A percentile compares a stretch with the other conserved stretches of the same genome.
These are phyloP conservation scores for Leishmania arabica DNA, from an alignment of 208 protist species.

Conservation along the genomic window DNA sequence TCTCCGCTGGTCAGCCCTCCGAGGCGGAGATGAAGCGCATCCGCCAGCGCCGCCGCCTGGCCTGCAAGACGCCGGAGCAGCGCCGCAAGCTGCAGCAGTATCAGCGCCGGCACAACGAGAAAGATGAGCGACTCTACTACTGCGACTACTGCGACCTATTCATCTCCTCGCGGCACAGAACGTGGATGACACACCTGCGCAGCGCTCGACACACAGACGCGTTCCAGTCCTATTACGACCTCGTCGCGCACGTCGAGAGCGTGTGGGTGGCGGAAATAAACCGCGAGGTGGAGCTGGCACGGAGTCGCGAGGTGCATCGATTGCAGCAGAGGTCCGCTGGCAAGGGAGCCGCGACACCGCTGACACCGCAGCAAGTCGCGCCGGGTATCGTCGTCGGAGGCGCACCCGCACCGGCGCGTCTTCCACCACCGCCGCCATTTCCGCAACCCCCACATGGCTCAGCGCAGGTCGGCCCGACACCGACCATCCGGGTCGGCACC, in stretches of 20 bases:
- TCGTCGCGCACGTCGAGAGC: slow-evolving; percentile 56
- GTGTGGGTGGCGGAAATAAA: slow-evolving; percentile 56
- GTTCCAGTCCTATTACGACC: slow-evolving; percentile 70
- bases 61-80: slow-evolving; percentile 61
- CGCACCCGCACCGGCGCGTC: not conserved
- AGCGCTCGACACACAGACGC: slow-evolving; percentile 62
- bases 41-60: slow-evolving; percentile 37
- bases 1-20: slow-evolving; percentile 20
- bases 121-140: slow-evolving; percentile 74
- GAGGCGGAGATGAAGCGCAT: slow-evolving; percentile 45
- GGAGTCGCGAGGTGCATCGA: slow-evolving; percentile 23
- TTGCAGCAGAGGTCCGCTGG: slow-evolving; percentile 40
- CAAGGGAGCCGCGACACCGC: slow-evolving; percentile 30
- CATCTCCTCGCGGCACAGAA: slow-evolving; percentile 48
- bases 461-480: not conserved
- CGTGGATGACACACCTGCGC: slow-evolving; percentile 56
- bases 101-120: slow-evolving; percentile 80
- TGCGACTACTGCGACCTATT: slow-evolving; percentile 91
- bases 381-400: slow-evolving; percentile 59
- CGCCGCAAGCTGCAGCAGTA: slow-evolving; percentile 66
- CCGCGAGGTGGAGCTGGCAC: slow-evolving; percentile 40
- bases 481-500: slow-evolving; percentile 21
- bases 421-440: slow-evolving; percentile 10
- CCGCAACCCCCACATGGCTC: not conserved
- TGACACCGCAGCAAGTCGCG: slow-evolving; percentile 34